These are phyloP conservation scores for Ploettnerulaceae sp. DNA, from an alignment of 2,329 filamentous ascomycete species.

Conservation along the genomic window DNA sequence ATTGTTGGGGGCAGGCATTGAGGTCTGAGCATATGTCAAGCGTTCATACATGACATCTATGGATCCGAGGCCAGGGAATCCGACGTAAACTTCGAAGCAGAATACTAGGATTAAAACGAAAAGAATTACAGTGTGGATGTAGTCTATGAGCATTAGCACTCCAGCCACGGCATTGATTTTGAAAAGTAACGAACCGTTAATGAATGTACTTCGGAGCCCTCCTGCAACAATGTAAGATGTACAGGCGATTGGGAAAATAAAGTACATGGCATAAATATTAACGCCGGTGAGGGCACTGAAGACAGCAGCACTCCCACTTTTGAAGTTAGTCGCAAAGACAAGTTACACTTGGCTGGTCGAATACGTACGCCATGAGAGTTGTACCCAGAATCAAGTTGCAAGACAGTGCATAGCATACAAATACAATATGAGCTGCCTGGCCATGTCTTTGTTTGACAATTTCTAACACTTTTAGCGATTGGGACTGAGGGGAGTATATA, in stretches of 20 bases:
- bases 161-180: not conserved
- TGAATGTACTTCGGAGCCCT: not conserved
- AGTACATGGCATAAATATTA: too few relatives aligned
- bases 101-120: constrained; percentile 13
- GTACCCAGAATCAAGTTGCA: too few relatives aligned
- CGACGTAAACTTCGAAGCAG: constrained; percentile 10
- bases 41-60: constrained; percentile 11
- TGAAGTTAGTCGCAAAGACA: too few relatives aligned
- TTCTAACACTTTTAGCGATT: not conserved
- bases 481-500: not conserved
- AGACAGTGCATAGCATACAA: too few relatives aligned
- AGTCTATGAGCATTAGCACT: constrained; percentile 5
- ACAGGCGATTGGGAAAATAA: too few relatives aligned
- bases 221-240: too few relatives aligned
- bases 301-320: too few relatives aligned
- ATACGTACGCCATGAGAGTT: too few relatives aligned
- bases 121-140: constrained; percentile 12
- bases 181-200: not conserved
- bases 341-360: too few relatives aligned
- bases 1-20: constrained; percentile 3
- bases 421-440: too few relatives aligned
- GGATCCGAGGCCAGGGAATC: constrained; percentile 7
- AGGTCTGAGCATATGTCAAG: not conserved
- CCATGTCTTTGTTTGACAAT: too few relatives aligned
- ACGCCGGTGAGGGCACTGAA: too few relatives aligned